Percentiles rank a stretch among this genome's conserved stretches.
phyloP scores from a whole-genome alignment of 2,329 filamentous ascomycete genomes.

The Monosporascus sp. region DNA sequence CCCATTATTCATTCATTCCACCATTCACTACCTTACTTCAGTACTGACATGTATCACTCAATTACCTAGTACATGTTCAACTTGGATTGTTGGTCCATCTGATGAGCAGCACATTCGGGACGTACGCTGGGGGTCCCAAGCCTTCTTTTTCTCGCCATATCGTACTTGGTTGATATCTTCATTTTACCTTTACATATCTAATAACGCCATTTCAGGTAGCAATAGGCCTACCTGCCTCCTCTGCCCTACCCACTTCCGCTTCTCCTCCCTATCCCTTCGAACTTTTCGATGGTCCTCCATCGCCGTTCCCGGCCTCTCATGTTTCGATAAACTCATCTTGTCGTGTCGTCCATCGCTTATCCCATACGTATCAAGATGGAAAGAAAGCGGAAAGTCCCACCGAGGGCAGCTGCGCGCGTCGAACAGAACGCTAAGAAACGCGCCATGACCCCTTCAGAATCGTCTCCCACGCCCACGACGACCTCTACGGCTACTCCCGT shows the following conservation, averaged over 20 bases:
- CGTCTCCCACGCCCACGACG: constrained; percentile 45
- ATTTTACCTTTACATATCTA: too few relatives aligned
- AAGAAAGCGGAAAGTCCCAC: constrained; percentile 60
- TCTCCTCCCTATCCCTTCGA: not conserved
- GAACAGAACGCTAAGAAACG: constrained; percentile 59
- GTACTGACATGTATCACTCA: too few relatives aligned
- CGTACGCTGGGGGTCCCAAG: too few relatives aligned
- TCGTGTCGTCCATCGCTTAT: not conserved
- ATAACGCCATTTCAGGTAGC: too few relatives aligned
- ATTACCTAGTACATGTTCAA: too few relatives aligned
- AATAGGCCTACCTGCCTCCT: too few relatives aligned
- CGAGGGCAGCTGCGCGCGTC: constrained; percentile 55
- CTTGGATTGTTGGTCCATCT: too few relatives aligned
- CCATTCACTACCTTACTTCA: too few relatives aligned
- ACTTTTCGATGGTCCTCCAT: not conserved
- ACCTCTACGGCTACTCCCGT: constrained; percentile 36
- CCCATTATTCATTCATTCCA: too few relatives aligned
- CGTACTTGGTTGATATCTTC: too few relatives aligned
- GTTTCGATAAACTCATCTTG: not conserved
- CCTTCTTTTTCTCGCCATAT: too few relatives aligned
- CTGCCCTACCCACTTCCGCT: not conserved
- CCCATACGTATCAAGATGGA: constrained; percentile 44
- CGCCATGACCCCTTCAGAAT: constrained; percentile 50
- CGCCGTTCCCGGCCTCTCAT: constrained; percentile 3
- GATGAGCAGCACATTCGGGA: too few relatives aligned